Conservation (phyloP, 805 yeast species). For the Monosporozyma aquatica region DNA sequence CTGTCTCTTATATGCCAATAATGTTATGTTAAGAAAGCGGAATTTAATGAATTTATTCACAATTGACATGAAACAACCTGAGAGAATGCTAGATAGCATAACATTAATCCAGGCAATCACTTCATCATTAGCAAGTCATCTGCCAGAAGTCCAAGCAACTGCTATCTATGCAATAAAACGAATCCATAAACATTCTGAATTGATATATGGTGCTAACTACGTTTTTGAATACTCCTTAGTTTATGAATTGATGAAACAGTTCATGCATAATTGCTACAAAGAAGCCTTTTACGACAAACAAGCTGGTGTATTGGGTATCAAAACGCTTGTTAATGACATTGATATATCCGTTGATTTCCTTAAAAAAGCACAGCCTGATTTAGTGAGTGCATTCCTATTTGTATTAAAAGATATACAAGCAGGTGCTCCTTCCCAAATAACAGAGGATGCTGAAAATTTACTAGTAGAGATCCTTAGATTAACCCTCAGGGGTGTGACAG, state of each 20-base stretch:
- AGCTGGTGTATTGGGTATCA: constrained; percentile 82
- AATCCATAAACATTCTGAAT: constrained; percentile 51
- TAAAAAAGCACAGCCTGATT: constrained; percentile 68
- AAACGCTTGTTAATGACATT: constrained; percentile 60
- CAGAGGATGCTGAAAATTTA: constrained; percentile 60
- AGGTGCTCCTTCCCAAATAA: constrained; percentile 76
- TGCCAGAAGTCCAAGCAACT: constrained; percentile 55
- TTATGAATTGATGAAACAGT: constrained; percentile 65
- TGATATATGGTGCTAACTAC: constrained; percentile 61
- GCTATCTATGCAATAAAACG: constrained; percentile 60
- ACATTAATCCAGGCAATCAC: constrained; percentile 67
- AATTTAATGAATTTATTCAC: constrained; percentile 62
- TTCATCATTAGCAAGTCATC: constrained; percentile 71
- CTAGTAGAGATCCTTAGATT: constrained; percentile 53
- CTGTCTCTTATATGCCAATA: constrained; percentile 66
- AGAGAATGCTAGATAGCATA: constrained; percentile 56
- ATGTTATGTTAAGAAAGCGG: constrained; percentile 58
- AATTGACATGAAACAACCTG: constrained; percentile 73
- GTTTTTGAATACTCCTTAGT: constrained; percentile 68
- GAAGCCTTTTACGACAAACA: constrained; percentile 77
- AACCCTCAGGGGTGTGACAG: constrained; percentile 55
- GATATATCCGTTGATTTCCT: constrained; percentile 66
- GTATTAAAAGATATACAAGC: constrained; percentile 83
- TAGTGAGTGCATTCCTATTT: constrained; percentile 78
- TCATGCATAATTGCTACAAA: constrained; percentile 86